Percentiles rank a stretch among this genome's conserved stretches.
Evolutionary conservation across 2,329 filamentous ascomycete genomes (phyloP).

Genomic region (Blastomyces percursus): DNA sequence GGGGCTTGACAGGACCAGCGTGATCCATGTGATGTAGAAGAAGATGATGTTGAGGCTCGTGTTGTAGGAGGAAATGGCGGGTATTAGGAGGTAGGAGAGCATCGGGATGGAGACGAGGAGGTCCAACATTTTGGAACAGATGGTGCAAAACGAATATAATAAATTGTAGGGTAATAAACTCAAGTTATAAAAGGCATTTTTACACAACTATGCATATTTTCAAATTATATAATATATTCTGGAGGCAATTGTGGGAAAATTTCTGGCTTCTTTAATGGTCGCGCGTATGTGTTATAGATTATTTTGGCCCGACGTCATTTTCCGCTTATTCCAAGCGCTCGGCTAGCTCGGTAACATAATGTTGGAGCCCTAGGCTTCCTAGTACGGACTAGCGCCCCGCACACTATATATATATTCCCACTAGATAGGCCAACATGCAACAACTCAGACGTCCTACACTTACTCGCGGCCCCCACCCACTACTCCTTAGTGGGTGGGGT

Average conservation of each 20-base stretch:
- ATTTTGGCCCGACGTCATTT: background rate
- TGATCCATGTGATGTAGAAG: conserved; percentile 85
- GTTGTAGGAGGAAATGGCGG: conserved; percentile 54
- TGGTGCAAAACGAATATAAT: background rate
- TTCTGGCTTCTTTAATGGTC: background rate
- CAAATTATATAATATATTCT: background rate
- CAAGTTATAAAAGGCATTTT: background rate
- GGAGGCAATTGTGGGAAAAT: background rate
- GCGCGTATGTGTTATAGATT: background rate
- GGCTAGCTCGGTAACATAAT: background rate
- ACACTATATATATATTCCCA: too few species aligned
- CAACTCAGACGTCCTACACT: too few species aligned
- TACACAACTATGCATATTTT: background rate
- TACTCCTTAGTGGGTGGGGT: too few species aligned
- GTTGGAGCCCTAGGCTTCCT: too few species aligned
- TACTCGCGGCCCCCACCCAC: too few species aligned
- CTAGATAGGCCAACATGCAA: too few species aligned
- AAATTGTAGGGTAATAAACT: background rate
- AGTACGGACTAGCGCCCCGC: too few species aligned
- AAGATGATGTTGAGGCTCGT: conserved; percentile 77
- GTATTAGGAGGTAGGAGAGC: conserved; percentile 55
- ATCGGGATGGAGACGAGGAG: conserved; percentile 62
- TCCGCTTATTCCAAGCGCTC: background rate
- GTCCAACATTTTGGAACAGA: conserved; percentile 40
- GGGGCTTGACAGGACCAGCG: conserved; percentile 65